Conservation (phyloP, 2,329 filamentous ascomycete species). For the Talaromyces sp. region DNA sequence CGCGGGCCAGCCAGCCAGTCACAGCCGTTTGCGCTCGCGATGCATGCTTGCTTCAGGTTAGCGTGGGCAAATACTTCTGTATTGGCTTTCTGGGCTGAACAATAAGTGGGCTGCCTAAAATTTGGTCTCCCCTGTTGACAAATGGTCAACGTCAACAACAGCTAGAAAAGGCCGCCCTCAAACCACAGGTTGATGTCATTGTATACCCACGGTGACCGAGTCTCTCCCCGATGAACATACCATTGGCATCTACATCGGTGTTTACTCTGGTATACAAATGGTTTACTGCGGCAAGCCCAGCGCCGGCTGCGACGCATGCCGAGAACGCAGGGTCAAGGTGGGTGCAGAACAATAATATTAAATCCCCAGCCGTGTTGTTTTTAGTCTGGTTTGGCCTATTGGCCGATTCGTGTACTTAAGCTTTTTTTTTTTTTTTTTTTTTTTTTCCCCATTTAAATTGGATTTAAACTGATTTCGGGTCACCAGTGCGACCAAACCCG, state of each 20-base stretch:
- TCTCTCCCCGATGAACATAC: too few species aligned
- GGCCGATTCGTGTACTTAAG: not conserved
- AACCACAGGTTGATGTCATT: too few species aligned
- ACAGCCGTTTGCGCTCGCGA: not conserved
- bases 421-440: not conserved
- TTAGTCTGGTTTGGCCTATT: not conserved
- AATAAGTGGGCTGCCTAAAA: not conserved
- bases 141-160: too few species aligned
- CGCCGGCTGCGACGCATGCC: slow-evolving; percentile 29
- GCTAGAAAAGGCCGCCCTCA: too few species aligned
- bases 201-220: too few species aligned
- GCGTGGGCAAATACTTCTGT: too few species aligned
- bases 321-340: slow-evolving; percentile 27
- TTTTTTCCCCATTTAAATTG: not conserved
- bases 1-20: not conserved
- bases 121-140: too few species aligned
- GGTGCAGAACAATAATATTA: slow-evolving; percentile 12
- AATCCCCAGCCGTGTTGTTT: too few species aligned
- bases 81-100: not conserved
- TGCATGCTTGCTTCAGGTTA: not conserved
- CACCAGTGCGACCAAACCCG: slow-evolving; percentile 55
- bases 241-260: too few species aligned
- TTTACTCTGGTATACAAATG: slow-evolving; percentile 13
- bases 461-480: slow-evolving; percentile 1
- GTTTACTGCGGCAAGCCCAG: slow-evolving; percentile 29